These are phyloP conservation scores for Wallacemonas rigidus DNA, from an alignment of 208 protist genomes.

Conservation along the genomic window DNA sequence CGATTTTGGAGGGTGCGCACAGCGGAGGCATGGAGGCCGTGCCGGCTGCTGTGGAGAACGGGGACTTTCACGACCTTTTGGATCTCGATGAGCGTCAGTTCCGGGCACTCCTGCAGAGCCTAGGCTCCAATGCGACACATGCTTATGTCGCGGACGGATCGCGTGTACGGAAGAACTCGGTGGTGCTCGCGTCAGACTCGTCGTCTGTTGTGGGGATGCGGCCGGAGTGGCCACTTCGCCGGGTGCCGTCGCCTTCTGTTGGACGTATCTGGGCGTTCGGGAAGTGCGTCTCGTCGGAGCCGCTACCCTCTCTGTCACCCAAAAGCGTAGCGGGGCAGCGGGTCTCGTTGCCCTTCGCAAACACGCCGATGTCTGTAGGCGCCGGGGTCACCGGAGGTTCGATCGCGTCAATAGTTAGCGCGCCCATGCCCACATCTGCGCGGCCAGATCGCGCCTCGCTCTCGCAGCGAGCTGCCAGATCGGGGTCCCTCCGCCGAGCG, in stretches of 20 bases:
- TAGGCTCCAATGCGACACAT: not conserved
- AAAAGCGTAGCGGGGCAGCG: not conserved
- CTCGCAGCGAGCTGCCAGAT: not conserved
- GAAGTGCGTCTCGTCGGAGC: not conserved
- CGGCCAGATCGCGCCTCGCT: not conserved
- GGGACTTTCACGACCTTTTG: not conserved
- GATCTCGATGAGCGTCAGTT: not conserved
- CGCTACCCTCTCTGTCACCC: not conserved
- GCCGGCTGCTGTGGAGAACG: too few relatives aligned
- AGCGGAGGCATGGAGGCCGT: too few relatives aligned
- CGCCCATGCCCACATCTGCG: not conserved
- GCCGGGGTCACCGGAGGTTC: not conserved
- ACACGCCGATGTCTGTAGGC: not conserved
- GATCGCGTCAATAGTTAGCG: not conserved
- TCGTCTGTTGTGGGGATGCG: constrained; percentile 15
- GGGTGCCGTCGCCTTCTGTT: constrained; percentile 10
- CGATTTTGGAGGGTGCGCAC: too few relatives aligned
- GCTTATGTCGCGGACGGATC: not conserved
- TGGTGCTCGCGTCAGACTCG: constrained; percentile 6
- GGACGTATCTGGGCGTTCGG: constrained; percentile 14
- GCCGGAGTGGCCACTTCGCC: constrained; percentile 4
- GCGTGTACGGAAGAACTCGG: not conserved
- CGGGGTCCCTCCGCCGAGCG: constrained; percentile 1
- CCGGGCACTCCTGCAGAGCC: not conserved
- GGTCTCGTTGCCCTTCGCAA: constrained; percentile 8